Evolutionary conservation across 2,329 filamentous ascomycete species (phyloP).

Genomic region (Monilinia fructigena): DNA sequence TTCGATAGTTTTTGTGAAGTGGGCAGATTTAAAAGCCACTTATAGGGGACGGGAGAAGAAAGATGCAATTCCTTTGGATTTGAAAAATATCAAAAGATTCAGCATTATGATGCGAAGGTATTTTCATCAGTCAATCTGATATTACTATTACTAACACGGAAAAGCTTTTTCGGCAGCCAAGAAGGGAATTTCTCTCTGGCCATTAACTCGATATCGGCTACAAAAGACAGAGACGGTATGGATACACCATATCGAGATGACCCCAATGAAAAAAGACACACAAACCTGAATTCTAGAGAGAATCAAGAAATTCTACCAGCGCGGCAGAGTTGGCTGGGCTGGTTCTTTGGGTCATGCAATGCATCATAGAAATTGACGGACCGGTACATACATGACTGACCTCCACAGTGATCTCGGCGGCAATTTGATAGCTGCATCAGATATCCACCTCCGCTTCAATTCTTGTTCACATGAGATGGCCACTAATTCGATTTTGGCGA

Average conservation of each 20-base stretch:
- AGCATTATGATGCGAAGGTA: constrained; percentile 82
- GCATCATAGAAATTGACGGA: constrained; percentile 17
- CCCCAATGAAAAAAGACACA: constrained; percentile 21
- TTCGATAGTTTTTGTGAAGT: constrained; percentile 55
- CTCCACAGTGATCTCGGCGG: constrained; percentile 7
- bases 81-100: constrained; percentile 61
- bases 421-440: constrained; percentile 1
- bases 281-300: background rate
- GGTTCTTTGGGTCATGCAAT: constrained; percentile 23
- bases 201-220: constrained; percentile 54
- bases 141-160: constrained; percentile 34
- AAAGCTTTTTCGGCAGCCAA: constrained; percentile 73
- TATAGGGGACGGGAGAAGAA: constrained; percentile 67
- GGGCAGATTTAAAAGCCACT: constrained; percentile 65
- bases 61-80: constrained; percentile 59
- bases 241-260: constrained; percentile 29
- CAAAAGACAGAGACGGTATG: constrained; percentile 29
- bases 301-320: constrained; percentile 1
- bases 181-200: constrained; percentile 64
- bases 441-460: constrained; percentile 15
- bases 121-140: constrained; percentile 28
- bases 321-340: constrained; percentile 23
- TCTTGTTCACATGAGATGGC: constrained; percentile 7
- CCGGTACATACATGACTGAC: constrained; percentile 11
- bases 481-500: background rate